Evolutionary conservation across 2,329 filamentous ascomycete species (phyloP).

Genomic region (Apiospora kogelbergensis): DNA sequence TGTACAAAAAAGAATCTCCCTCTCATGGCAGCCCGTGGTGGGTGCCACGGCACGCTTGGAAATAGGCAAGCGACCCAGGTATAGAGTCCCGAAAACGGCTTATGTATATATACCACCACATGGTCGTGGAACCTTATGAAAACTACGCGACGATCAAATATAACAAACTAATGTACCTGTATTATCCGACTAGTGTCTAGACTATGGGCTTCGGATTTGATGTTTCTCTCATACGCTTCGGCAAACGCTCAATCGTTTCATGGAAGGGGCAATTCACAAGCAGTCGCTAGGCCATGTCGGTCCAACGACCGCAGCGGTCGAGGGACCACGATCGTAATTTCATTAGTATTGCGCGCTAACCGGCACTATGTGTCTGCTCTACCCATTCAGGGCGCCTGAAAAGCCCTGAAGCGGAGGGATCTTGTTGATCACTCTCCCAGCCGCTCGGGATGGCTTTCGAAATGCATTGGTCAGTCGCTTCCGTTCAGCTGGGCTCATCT

Average conservation of each 20-base stretch:
- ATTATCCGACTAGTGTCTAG: not conserved
- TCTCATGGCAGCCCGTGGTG: constrained; percentile 12
- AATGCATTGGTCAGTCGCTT: not conserved
- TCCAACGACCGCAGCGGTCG: not conserved
- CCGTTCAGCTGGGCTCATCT: not conserved
- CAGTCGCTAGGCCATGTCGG: not conserved
- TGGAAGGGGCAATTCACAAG: too few relatives aligned
- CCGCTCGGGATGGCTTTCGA: not conserved
- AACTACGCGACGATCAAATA: not conserved
- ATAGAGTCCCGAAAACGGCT: constrained; percentile 7
- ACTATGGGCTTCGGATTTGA: not conserved
- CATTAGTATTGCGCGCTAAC: not conserved
- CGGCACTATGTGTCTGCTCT: not conserved
- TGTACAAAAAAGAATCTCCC: constrained; percentile 13
- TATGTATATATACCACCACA: constrained; percentile 2
- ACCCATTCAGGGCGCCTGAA: not conserved
- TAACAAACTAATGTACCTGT: not conserved
- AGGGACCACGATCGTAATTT: not conserved
- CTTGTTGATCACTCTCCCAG: not conserved
- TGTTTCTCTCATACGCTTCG: too few relatives aligned
- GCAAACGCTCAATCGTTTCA: not conserved
- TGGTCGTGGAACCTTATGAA: not conserved
- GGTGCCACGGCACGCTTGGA: constrained; percentile 2
- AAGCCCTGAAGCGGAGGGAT: not conserved
- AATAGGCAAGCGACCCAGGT: constrained; percentile 11